Conservation (phyloP, 1,284 basidiomycete genomes). For the Tetrapyrgos nigripes region DNA sequence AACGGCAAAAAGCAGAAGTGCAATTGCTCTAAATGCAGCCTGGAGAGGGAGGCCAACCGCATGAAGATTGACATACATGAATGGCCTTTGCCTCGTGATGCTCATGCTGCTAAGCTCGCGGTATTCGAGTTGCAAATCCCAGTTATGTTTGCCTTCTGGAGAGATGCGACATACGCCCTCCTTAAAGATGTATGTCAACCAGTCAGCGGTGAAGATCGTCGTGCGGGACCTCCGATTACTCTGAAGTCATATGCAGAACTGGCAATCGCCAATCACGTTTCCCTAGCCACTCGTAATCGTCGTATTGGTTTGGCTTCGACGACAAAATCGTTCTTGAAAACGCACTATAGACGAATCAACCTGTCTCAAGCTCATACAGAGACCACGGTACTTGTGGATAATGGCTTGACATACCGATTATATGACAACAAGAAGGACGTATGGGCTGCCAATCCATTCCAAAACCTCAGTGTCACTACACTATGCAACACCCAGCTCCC, state of each 20-base stretch:
- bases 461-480: slow-evolving; percentile 13
- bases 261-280: slow-evolving; percentile 12
- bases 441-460: not conserved
- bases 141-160: slow-evolving; percentile 28
- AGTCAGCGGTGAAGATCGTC: slow-evolving; percentile 7
- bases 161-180: slow-evolving; percentile 30
- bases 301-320: slow-evolving; percentile 43
- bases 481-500: slow-evolving; percentile 28
- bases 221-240: not conserved
- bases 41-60: slow-evolving; percentile 21
- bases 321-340: slow-evolving; percentile 43
- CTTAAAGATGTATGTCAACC: slow-evolving; percentile 23
- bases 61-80: slow-evolving; percentile 35
- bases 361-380: slow-evolving; percentile 24
- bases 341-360: slow-evolving; percentile 39
- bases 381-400: not conserved
- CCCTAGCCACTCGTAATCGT: slow-evolving; percentile 1
- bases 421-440: not conserved
- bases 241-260: slow-evolving; percentile 13
- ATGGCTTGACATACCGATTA: not conserved
- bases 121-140: slow-evolving; percentile 38
- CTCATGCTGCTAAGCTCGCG: slow-evolving; percentile 14
- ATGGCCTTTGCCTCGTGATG: slow-evolving; percentile 33
- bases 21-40: slow-evolving; percentile 39
- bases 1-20: slow-evolving; percentile 10